phyloP scores from a whole-genome alignment of 2,329 filamentous ascomycete species.

The Plenodomus biglobosus region DNA sequence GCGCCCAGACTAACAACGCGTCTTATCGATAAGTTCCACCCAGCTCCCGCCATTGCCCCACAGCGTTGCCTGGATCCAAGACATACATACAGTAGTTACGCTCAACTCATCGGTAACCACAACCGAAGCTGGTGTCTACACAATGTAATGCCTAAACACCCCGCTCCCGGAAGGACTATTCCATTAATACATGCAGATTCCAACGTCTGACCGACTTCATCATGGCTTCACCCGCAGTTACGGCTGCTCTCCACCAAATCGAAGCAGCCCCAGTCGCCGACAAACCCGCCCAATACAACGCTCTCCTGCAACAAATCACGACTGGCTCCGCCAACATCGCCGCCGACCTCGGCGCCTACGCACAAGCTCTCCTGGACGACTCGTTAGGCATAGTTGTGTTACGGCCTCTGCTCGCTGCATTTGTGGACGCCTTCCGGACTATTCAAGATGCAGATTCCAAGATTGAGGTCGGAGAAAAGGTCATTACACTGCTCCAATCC shows the following conservation, averaged over 20 bases:
- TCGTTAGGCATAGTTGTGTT: conserved; percentile 75
- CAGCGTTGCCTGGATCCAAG: not conserved
- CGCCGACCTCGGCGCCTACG: conserved; percentile 67
- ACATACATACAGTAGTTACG: not conserved
- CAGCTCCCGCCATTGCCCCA: not conserved
- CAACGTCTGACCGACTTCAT: conserved; percentile 6
- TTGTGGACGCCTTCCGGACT: conserved; percentile 64
- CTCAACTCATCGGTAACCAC: too few species aligned
- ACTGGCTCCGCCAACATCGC: conserved; percentile 52
- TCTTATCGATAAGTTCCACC: not conserved
- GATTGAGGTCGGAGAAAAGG: conserved; percentile 73
- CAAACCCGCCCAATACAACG: conserved; percentile 59
- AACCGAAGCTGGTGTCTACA: not conserved
- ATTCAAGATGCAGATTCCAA: conserved; percentile 66
- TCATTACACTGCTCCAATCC: conserved; percentile 67
- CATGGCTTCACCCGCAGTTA: conserved; percentile 56
- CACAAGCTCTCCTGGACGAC: conserved; percentile 67
- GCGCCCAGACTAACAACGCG: not conserved
- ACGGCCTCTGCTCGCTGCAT: conserved; percentile 67
- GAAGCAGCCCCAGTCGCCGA: conserved; percentile 51
- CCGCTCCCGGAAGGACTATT: too few species aligned
- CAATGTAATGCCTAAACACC: not conserved
- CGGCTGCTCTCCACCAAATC: conserved; percentile 52
- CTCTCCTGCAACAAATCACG: conserved; percentile 60
- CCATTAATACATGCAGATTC: not conserved